A percentile compares a stretch with the other conserved stretches of the same genome.
phyloP scores from a whole-genome alignment of 345 rosid genomes.

The Mercurialis annua region DNA sequence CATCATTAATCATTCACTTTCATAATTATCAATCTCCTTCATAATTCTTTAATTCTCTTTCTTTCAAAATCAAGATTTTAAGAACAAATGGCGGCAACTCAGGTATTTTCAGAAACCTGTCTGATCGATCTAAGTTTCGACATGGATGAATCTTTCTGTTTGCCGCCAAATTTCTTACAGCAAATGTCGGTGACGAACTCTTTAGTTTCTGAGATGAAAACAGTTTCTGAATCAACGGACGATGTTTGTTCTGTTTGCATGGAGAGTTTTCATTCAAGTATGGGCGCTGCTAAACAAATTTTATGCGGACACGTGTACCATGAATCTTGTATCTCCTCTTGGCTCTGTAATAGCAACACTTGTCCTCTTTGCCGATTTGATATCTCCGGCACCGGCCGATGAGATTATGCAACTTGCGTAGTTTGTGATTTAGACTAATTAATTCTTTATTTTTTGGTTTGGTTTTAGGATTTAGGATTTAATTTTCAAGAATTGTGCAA shows the following conservation, averaged over 20 bases:
- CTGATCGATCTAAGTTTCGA: constrained; percentile 20
- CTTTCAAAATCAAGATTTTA: not conserved
- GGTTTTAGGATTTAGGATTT: no score
- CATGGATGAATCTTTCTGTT: constrained; percentile 21
- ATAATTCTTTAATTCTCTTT: no score
- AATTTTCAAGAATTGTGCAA: no score
- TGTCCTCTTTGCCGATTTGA: constrained; percentile 33
- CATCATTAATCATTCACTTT: no score
- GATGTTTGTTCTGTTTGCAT: constrained; percentile 27
- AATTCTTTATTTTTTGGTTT: no score
- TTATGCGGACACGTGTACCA: constrained; percentile 36
- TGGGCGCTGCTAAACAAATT: constrained; percentile 13
- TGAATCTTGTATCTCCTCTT: constrained; percentile 26
- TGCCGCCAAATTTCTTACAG: not conserved
- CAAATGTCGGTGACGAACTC: not conserved
- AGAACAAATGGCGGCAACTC: not conserved
- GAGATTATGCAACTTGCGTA: no score
- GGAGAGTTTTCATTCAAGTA: constrained; percentile 20
- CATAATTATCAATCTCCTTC: not conserved
- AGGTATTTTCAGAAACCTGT: not conserved
- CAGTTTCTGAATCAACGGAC: not conserved
- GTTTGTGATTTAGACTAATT: not conserved
- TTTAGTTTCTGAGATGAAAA: constrained; percentile 11
- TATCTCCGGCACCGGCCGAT: constrained; percentile 2
- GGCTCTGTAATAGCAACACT: constrained; percentile 24